Evolutionary conservation across 768 basidiomycete species (phyloP), one percentile per base, ranked within the genome.

Genomic region (Leccinum barrowsii): DNA sequence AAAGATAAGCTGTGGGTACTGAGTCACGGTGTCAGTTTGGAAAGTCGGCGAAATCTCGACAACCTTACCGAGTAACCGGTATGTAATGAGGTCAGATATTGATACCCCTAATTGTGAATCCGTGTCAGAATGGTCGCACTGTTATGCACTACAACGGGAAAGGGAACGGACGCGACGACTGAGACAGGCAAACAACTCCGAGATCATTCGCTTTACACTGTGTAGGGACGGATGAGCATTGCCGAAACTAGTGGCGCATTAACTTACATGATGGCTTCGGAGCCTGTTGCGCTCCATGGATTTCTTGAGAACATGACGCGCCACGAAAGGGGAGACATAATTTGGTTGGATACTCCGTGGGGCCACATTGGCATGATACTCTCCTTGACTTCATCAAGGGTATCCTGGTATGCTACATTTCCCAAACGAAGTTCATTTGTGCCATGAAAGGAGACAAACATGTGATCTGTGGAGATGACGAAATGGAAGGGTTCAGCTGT

Each of bases 1-100:
- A 68, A 91, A 92, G 50, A 91, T 75, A n/a, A 90, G 78, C 22
- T 85, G 84, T 49, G 87, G 85, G 40, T 80, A 74, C 83, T 85
- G 63, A 60, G 48, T 61, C 54, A 61, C 60, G 10, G 30, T 22
- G 50, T 63, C 47, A 63, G 66, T 58, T 58, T 15, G 60, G 40
- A 52, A 28, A 35, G 50, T n/a, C 49, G 28, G 28, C 12, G 55
- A 42, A 44, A n/a, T 24, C 13, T 71, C 72, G 59, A 47, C 12
- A 42, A 17, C 28, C 63, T 58, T 65, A 88, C 88, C 30, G 80
- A 63, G 59, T 79, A 80, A 34, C 80, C 81, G 7, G 80, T 78
- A 62, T 84, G 84, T 34, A 84, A 76, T n/a, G 81, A 77, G 24
- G 89, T 82, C 63, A 85, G 75, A 61, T 87, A 90, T n/a, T 81